Percentiles rank a stretch among this genome's conserved stretches.
Conservation (phyloP, 805 yeast species). For the Wickerhamiella kurtzmanii region DNA sequence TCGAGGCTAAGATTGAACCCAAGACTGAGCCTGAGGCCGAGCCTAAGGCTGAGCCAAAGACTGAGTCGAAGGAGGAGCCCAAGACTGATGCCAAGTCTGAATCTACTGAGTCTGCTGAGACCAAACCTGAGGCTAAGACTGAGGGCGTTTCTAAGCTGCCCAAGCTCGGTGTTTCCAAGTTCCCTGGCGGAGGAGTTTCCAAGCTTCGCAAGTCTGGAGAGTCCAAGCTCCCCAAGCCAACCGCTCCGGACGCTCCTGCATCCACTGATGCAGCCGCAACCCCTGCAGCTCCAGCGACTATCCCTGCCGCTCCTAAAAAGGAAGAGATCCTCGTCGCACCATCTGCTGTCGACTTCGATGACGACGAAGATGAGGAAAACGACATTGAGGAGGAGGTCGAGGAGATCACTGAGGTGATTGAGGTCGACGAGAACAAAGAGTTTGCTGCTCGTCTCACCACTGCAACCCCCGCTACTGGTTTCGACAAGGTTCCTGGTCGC, state of each 20-base stretch:
- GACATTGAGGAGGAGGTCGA: constrained; percentile 13
- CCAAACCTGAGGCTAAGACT: not conserved
- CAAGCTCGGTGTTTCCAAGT: not conserved
- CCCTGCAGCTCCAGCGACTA: too few species aligned
- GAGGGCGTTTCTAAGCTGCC: not conserved
- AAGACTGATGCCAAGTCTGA: constrained; percentile 14
- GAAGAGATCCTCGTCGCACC: constrained; percentile 5
- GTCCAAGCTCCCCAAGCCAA: constrained; percentile 1
- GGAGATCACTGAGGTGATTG: constrained; percentile 9
- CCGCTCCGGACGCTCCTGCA: constrained; percentile 15
- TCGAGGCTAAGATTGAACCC: constrained; percentile 3
- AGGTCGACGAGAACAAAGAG: constrained; percentile 3
- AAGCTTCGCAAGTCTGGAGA: not conserved
- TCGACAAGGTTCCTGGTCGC: constrained; percentile 20
- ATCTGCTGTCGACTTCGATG: constrained; percentile 3
- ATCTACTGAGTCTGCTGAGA: constrained; percentile 16
- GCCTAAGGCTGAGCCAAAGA: constrained; percentile 6
- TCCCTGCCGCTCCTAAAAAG: too few species aligned
- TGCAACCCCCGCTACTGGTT: constrained; percentile 6
- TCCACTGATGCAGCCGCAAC: constrained; percentile 1
- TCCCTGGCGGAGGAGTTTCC: not conserved
- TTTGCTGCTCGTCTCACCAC: constrained; percentile 2
- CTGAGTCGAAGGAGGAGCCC: constrained; percentile 3
- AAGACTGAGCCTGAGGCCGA: constrained; percentile 4
- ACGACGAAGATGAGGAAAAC: constrained; percentile 4